Percentiles rank a stretch among this genome's conserved stretches.
Evolutionary conservation across 192 early-diverging fungal genomes (phyloP).

Genomic region (Backusella westeae): DNA sequence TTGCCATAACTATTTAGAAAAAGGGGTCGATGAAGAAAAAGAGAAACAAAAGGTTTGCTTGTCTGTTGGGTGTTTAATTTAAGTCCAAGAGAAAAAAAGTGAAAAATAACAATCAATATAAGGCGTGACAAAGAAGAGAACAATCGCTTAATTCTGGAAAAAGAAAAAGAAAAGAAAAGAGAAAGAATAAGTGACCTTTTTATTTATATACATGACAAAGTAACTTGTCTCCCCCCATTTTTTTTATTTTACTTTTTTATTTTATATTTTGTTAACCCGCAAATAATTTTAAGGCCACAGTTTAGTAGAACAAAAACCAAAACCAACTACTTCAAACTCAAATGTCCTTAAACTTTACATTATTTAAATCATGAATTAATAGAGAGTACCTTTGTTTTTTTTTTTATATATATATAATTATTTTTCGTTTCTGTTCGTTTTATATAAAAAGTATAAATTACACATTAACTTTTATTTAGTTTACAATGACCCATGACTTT

Average conservation of each 20-base stretch:
- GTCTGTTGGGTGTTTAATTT: not conserved
- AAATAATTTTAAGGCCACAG: not conserved
- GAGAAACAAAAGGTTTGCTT: not conserved
- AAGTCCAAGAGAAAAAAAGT: not conserved
- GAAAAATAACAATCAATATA: not conserved
- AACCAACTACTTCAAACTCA: not conserved
- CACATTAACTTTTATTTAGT: not conserved
- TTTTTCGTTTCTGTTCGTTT: not conserved
- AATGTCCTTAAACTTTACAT: not conserved
- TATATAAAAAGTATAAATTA: not conserved
- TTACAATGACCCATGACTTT: not conserved
- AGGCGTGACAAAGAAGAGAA: not conserved
- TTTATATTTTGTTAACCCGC: not conserved
- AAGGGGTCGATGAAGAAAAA: not conserved
- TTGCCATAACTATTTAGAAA: not conserved
- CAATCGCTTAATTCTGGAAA: not conserved
- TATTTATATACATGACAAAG: conserved; percentile 1
- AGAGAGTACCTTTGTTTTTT: not conserved
- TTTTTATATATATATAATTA: not conserved
- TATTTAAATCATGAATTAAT: not conserved
- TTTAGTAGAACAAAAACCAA: not conserved
- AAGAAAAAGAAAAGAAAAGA: not conserved
- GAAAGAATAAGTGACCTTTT: not conserved
- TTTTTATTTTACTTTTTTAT: not conserved
- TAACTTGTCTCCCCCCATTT: not conserved